These are phyloP conservation scores for Cladorrhinum samala DNA, from an alignment of 495 filamentous ascomycete genomes.

Conservation along the genomic window DNA sequence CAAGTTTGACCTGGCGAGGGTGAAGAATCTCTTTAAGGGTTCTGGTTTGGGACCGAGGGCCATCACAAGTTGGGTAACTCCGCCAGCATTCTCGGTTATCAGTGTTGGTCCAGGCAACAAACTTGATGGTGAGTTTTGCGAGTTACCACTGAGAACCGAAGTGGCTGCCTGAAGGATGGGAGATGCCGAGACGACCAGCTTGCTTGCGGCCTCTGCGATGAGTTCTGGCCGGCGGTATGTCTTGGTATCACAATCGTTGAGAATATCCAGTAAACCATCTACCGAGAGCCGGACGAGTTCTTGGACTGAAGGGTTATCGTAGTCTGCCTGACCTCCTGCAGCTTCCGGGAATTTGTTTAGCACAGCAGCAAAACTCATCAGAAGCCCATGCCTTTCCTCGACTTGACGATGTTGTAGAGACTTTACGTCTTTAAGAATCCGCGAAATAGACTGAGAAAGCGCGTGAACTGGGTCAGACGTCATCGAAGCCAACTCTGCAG, in stretches of 20 bases:
- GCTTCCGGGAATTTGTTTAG: constrained; percentile 32
- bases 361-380: constrained; percentile 52
- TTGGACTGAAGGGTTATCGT: background rate
- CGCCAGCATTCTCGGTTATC: constrained; percentile 6
- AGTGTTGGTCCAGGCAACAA: constrained; percentile 20
- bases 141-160: background rate
- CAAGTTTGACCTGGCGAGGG: constrained; percentile 27
- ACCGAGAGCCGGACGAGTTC: constrained; percentile 13
- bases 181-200: constrained; percentile 44
- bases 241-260: constrained; percentile 30
- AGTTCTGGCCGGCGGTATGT: constrained; percentile 60
- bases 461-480: constrained; percentile 19
- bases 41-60: constrained; percentile 6
- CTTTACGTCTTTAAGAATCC: constrained; percentile 39
- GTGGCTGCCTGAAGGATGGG: constrained; percentile 31
- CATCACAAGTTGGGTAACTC: constrained; percentile 14
- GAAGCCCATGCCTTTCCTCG: constrained; percentile 61
- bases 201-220: constrained; percentile 57
- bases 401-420: constrained; percentile 52
- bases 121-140: background rate
- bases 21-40: constrained; percentile 7
- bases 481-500: constrained; percentile 29
- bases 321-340: background rate
- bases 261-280: constrained; percentile 23
- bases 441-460: constrained; percentile 21